Evolutionary conservation across 2,329 filamentous ascomycete genomes (phyloP).

Genomic region (Emericellopsis cladophorae): DNA sequence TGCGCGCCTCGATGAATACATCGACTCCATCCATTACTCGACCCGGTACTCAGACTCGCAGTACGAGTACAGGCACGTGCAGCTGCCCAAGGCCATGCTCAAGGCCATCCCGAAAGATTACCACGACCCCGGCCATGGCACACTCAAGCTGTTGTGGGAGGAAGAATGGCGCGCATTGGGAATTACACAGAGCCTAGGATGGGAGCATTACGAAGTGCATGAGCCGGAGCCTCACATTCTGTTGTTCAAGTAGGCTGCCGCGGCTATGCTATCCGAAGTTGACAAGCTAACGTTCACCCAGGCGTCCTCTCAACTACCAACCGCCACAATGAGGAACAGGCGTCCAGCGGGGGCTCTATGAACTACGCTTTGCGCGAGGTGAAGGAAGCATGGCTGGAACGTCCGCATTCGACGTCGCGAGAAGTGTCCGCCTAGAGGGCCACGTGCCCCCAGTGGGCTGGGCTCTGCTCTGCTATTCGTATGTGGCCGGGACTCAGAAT

Average conservation of each 20-base stretch:
- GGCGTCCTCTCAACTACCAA: constrained; percentile 77
- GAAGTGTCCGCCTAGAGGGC: too few species aligned
- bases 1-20: constrained; percentile 75
- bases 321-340: constrained; percentile 39
- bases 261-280: background rate
- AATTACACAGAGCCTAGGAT: constrained; percentile 97
- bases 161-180: constrained; percentile 96
- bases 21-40: constrained; percentile 93
- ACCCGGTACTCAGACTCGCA: constrained; percentile 82
- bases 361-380: too few species aligned
- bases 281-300: constrained; percentile 17
- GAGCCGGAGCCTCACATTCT: constrained; percentile 97
- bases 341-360: too few species aligned
- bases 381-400: too few species aligned
- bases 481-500: too few species aligned
- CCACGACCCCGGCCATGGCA: constrained; percentile 74
- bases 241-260: constrained; percentile 82
- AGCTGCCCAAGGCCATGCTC: constrained; percentile 95
- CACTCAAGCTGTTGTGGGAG: constrained; percentile 92
- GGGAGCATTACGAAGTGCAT: constrained; percentile 99
- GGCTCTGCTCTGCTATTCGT: too few species aligned
- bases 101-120: constrained; percentile 94
- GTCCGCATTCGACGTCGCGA: too few species aligned
- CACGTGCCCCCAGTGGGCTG: too few species aligned
- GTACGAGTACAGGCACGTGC: constrained; percentile 95